Conservation (phyloP, 1,139 yeast genomes). For the Debaryomycetaceae sp. region DNA sequence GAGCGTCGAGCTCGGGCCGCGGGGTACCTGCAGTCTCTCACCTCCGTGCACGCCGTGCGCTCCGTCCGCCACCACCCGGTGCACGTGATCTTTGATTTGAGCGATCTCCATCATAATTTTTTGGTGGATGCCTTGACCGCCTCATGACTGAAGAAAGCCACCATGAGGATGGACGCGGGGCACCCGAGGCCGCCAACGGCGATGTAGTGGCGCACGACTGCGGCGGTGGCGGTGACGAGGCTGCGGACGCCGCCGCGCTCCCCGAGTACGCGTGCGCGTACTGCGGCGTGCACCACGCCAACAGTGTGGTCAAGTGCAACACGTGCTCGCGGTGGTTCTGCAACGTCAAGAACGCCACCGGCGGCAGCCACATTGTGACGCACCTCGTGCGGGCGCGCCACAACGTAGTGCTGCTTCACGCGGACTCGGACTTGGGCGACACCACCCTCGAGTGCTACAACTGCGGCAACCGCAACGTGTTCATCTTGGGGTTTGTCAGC, state of each 20-base stretch:
- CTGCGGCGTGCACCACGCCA: constrained; percentile 69
- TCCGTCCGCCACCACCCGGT: too few relatives aligned
- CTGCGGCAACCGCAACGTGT: constrained; percentile 81
- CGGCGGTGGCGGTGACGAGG: constrained; percentile 4
- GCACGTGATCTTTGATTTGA: too few relatives aligned
- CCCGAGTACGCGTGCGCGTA: constrained; percentile 57
- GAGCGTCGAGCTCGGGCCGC: too few relatives aligned
- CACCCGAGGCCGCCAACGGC: too few relatives aligned
- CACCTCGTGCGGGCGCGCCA: constrained; percentile 84
- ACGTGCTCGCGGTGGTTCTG: constrained; percentile 88
- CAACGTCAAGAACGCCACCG: constrained; percentile 60
- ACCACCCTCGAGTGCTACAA: constrained; percentile 84
- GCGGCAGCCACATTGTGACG: constrained; percentile 80
- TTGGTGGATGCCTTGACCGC: too few relatives aligned
- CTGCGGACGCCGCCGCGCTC: constrained; percentile 7
- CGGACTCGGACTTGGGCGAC: constrained; percentile 80
- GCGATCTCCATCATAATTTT: too few relatives aligned
- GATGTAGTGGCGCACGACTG: too few relatives aligned
- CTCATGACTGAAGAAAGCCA: too few relatives aligned
- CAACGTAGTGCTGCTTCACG: constrained; percentile 69
- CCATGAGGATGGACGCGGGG: too few relatives aligned
- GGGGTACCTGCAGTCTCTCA: too few relatives aligned
- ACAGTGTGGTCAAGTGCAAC: constrained; percentile 71
- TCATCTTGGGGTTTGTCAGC: constrained; percentile 79
- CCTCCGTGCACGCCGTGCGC: too few relatives aligned